Base-by-base conservation (phyloP, 2,329 filamentous ascomycete genomes). In the Chaetomiaceae sp. region DNA sequence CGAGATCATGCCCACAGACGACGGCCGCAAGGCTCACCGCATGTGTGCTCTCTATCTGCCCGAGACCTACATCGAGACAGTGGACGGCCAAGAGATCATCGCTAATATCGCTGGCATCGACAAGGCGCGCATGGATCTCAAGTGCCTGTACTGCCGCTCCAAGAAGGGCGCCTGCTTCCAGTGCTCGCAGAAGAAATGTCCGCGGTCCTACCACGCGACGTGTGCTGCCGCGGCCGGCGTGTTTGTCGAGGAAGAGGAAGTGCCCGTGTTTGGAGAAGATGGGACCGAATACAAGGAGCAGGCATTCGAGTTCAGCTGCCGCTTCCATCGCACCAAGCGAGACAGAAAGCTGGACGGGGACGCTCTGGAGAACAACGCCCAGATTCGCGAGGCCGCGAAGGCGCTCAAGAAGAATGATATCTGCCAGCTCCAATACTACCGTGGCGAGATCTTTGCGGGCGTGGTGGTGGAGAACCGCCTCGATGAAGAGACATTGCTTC, bases 81-180 rank as follows among this genome's bases (percentile, higher is more conserved):
- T 85, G 10, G 81, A 87, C 55, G 87, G 79, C 25, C 74, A 78
- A 43, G 89, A 96, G 55, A 78, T 82, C 9, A 79, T 96, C 20
- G 86, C 80, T 58, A 92, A 95, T 59, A 80, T 90, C 44, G 78
- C 81, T n/a, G 81, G 82, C 54, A 90, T 97, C 58, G 84, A 87
- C 64, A 92, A 93, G 67, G 89, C 87, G 50, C 87, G 92, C 17
- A 73, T 95, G 59, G 90, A 95, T 21, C 83, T 97, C 59, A 96
- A 95, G 68, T 99, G 93, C 68, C 83, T 95, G 55, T 96, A 89
- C 70, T 99, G 93, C 65, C 88, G 91, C 30, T 95, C 90, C 27
- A 95, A 93, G 68, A 87, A 87, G 51, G 93, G 93, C n/a, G 89
- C 89, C 14, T 96, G 92, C 70, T 95, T 99, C 71, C 92, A 97